phyloP scores from a whole-genome alignment of 2,329 filamentous ascomycete species.

The Ceratocystis diversiconidia region DNA sequence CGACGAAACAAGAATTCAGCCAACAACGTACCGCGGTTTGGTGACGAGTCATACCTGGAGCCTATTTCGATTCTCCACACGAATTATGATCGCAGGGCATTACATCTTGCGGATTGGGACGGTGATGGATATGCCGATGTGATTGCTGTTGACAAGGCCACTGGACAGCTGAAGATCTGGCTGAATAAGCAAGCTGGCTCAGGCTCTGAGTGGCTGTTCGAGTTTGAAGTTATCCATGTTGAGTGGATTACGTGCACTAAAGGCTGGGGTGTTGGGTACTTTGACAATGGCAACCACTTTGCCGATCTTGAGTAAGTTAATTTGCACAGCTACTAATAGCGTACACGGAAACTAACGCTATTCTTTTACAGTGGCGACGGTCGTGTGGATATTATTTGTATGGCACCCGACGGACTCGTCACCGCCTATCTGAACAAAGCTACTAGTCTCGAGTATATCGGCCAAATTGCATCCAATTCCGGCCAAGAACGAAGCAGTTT shows the following conservation, averaged over 20 bases:
- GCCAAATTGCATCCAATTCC: slow-evolving; percentile 24
- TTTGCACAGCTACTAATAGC: too few species aligned
- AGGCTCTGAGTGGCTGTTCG: slow-evolving; percentile 6
- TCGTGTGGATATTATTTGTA: slow-evolving; percentile 25
- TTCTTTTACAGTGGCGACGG: slow-evolving; percentile 20
- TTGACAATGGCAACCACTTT: slow-evolving; percentile 24
- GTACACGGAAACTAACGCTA: slow-evolving; percentile 6
- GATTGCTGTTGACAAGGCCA: slow-evolving; percentile 16
- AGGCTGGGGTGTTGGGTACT: slow-evolving; percentile 21
- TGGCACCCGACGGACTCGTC: slow-evolving; percentile 23
- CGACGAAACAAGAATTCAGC: slow-evolving; percentile 12
- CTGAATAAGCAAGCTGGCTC: slow-evolving; percentile 17
- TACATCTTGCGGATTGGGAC: slow-evolving; percentile 28
- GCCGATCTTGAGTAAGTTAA: slow-evolving; percentile 23
- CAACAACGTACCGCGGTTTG: not conserved
- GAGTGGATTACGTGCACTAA: slow-evolving; percentile 20
- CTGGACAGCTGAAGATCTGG: slow-evolving; percentile 15
- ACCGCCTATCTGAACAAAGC: slow-evolving; percentile 21
- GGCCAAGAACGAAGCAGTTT: slow-evolving; percentile 26
- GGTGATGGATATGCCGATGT: slow-evolving; percentile 26
- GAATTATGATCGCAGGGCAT: slow-evolving; percentile 21
- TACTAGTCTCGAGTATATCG: slow-evolving; percentile 19
- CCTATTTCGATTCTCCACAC: slow-evolving; percentile 8
- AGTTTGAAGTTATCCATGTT: slow-evolving; percentile 15
- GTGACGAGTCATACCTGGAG: not conserved